Percentiles rank a stretch among this genome's conserved stretches.
Evolutionary conservation across 192 early-diverging fungal genomes (phyloP).

Genomic region (Lobosporangium transversale): DNA sequence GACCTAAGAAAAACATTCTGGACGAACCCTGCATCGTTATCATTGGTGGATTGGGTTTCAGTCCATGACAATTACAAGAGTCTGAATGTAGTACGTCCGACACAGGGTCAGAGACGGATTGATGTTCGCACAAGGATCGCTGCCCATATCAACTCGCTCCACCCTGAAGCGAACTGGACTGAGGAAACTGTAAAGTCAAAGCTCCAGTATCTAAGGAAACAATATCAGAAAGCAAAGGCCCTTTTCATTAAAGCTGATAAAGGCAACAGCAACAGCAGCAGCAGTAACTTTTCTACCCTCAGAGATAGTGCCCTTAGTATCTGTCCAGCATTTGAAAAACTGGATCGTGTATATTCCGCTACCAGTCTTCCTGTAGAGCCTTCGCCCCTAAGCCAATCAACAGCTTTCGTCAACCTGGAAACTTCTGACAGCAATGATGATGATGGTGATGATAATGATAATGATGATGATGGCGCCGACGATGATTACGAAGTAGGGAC

Average conservation of each 20-base stretch:
- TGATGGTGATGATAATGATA: too few relatives aligned
- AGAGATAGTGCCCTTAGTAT: not conserved
- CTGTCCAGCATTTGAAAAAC: not conserved
- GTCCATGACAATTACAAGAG: not conserved
- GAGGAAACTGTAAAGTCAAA: not conserved
- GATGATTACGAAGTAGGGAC: too few relatives aligned
- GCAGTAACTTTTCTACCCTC: too few relatives aligned
- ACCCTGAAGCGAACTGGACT: not conserved
- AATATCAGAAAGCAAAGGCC: not conserved
- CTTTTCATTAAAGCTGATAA: not conserved
- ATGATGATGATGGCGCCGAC: too few relatives aligned
- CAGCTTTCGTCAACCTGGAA: too few relatives aligned
- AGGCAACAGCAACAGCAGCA: not conserved
- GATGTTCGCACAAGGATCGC: not conserved
- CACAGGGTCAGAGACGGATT: not conserved
- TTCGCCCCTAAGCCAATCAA: too few relatives aligned
- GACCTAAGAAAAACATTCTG: not conserved
- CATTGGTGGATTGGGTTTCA: constrained; percentile 20
- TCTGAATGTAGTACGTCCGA: not conserved
- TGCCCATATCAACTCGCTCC: not conserved
- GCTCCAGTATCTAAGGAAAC: not conserved
- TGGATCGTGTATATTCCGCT: not conserved
- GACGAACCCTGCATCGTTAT: constrained; percentile 7
- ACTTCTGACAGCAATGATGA: too few relatives aligned
- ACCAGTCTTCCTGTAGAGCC: too few relatives aligned